Base-by-base conservation (phyloP, 192 early-diverging fungal species). In the Coemansia sp. region DNA sequence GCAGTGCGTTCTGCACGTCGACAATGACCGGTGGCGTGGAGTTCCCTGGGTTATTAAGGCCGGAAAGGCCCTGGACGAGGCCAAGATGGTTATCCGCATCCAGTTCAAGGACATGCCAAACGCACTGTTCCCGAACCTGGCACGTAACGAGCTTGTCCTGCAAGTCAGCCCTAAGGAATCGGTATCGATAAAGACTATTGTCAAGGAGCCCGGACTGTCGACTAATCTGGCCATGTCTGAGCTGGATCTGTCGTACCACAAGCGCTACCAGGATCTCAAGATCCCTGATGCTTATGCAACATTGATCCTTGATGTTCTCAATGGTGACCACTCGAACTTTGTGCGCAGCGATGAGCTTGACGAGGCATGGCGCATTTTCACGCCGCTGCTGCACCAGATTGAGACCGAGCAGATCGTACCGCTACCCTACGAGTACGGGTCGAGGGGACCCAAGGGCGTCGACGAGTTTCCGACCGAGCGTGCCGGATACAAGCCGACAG, bases 251-350 rank as follows among this genome's bases (percentile, higher is more conserved):
- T 89, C 91, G 6, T 98, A 98, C 81, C 80, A 86, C 49, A 85
- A 85, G 66, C 89, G 96, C 33, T 98, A 94, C 82, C 82, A 84
- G 49, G 88, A 90, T 52, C 59, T 89, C 37, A 86, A 87, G 76
- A 98, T 98, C 70, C 96, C 96, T 24, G 96, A 98, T 66, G 96
- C 96, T 11, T 98, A 98, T 68, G 94, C 96, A 57, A 85, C 92
- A n/a, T 80, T 98, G 48, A 91, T 98, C 57, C 81, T 97, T 24
- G 96, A 97, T 58, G 87, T 90, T 8, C 69, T 98, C 24, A 87
- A 87, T 41, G 93, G 92, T 34, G 96, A 96, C 62, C 93, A 97
- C 66, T 88, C 88, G 54, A 96, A 96, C 83, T 95, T 98, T 89
- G 91, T 96, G 30, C 83, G 91, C 43, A 83, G 87, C 65, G 91